Percentiles rank a stretch among this genome's conserved stretches.
phyloP scores from a whole-genome alignment of 2,329 filamentous ascomycete genomes.

The Alternaria tenuissima region DNA sequence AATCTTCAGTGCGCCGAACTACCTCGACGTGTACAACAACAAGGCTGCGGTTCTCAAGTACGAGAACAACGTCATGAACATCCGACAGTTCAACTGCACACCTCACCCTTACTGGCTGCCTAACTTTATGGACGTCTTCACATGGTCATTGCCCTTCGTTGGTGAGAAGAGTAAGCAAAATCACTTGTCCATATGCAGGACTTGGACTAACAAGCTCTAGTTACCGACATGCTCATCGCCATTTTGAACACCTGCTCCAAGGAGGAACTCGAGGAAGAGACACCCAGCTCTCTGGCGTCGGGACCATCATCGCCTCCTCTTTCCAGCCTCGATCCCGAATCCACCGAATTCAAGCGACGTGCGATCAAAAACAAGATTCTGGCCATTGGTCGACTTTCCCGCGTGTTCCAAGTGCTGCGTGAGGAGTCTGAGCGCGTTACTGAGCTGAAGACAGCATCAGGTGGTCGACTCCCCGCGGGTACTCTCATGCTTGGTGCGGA shows the following conservation, averaged over 20 bases:
- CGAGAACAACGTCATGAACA: constrained; percentile 99
- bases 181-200: background rate
- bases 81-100: constrained; percentile 99
- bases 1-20: constrained; percentile 98
- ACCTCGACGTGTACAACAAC: constrained; percentile 99
- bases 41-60: constrained; percentile 99
- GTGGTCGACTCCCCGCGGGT: constrained; percentile 89
- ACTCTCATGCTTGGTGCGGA: constrained; percentile 98
- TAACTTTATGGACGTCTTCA: constrained; percentile 99
- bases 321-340: constrained; percentile 74
- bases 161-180: constrained; percentile 76
- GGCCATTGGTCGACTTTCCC: constrained; percentile 93
- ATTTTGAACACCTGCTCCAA: constrained; percentile 99
- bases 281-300: constrained; percentile 74
- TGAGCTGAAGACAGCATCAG: constrained; percentile 95
- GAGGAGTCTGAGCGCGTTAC: constrained; percentile 97
- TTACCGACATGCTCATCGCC: constrained; percentile 98
- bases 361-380: constrained; percentile 99
- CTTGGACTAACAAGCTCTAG: constrained; percentile 38
- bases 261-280: constrained; percentile 90
- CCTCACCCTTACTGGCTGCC: constrained; percentile 99
- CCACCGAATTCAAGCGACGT: constrained; percentile 90
- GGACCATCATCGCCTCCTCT: constrained; percentile 79
- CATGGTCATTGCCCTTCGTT: constrained; percentile 99
- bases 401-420: constrained; percentile 97